Percentiles rank a stretch among this genome's conserved stretches.
These are phyloP conservation scores for Talaromyces trachyspermus DNA, from an alignment of 495 filamentous ascomycete genomes.

Conservation along the genomic window DNA sequence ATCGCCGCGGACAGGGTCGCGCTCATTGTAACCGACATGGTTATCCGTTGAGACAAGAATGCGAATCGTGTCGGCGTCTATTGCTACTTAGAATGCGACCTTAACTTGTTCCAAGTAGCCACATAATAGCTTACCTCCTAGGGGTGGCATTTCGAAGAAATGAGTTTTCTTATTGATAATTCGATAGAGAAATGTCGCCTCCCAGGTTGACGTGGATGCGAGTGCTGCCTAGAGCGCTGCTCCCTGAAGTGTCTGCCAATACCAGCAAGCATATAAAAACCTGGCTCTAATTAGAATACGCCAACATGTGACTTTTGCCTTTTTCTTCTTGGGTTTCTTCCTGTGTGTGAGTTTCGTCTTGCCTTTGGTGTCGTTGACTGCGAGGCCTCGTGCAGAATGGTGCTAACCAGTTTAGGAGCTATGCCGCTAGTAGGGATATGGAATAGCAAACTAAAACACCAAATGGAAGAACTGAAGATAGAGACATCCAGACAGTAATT, in stretches of 20 bases:
- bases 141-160: constrained; percentile 7
- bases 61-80: constrained; percentile 84
- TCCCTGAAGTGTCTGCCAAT: no score
- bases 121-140: neutral
- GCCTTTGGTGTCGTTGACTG: no score
- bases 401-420: no score
- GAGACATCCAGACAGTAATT: no score
- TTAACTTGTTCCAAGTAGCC: neutral
- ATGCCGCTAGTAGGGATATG: no score
- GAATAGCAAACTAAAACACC: no score
- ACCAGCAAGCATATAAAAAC: no score
- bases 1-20: constrained; percentile 85
- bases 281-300: no score
- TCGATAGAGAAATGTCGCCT: neutral
- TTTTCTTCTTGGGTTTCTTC: no score
- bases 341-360: no score
- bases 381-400: no score
- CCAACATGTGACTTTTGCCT: neutral
- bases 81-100: neutral
- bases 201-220: neutral
- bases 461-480: no score
- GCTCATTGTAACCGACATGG: constrained; percentile 94
- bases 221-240: constrained; percentile 4
- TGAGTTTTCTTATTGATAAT: neutral
- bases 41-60: constrained; percentile 92